Base-by-base conservation (phyloP, 768 basidiomycete genomes). In the Lentinus tigrinus region DNA sequence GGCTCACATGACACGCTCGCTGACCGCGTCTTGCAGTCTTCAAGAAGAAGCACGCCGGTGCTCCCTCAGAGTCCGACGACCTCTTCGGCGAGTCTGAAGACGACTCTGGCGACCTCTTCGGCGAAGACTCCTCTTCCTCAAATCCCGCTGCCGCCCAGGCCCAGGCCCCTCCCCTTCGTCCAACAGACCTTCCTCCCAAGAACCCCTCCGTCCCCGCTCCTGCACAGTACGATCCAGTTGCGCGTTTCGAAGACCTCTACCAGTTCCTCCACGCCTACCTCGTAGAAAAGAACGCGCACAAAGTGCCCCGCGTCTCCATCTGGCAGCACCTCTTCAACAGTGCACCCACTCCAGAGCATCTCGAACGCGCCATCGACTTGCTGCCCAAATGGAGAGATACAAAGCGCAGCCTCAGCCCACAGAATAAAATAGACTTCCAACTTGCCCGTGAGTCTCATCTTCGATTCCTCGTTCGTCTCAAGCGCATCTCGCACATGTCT, bases 291-390 rank as follows among this genome's bases (percentile, higher is more conserved):
- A 51, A 63, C 2, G 57, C 70, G 24, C 26, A 26, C 13, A 34
- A 11, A 26, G 21, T 49, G 27, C 69, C 68, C 47, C 73, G 78
- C 38, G 70, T 78, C 31, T 73, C 75, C 14, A 74, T 78, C 2
- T 85, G 84, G 82, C 59, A 75, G 23, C 76, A 80, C 31, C 70
- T 85, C 16, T 73, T 86, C 27, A 74, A 77, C 55, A 75, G 85
- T 43, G 81, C 83, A 10, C 73, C 63, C 55, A 79, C 77, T 11
- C 69, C 77, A 49, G 78, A 79, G 56, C 78, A 87, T 56, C 70
- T 88, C 7, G 75, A 75, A 52, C 68, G 70, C 47, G 72, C 85
- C 6, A 72, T 70, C 11, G 77, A 77, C 27, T 52, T 79, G 42
- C 74, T 87, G 42, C 80, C 85, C 0, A 70, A 63, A 13, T 87